phyloP scores from a whole-genome alignment of 1,139 yeast species.

The Pneumocystis carinii region DNA sequence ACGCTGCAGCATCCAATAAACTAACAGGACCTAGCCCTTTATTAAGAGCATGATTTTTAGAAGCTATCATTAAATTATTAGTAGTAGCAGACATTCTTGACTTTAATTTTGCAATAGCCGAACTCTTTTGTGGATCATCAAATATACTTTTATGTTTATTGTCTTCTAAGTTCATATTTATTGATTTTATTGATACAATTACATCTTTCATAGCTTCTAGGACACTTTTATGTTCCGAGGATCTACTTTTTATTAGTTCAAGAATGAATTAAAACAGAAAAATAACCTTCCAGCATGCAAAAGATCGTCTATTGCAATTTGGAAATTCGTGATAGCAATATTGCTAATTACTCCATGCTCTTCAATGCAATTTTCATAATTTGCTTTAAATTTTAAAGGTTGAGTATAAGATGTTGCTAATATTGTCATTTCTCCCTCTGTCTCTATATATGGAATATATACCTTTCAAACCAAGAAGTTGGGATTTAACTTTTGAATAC shows the following conservation, averaged over 20 bases:
- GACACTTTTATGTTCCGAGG: constrained; percentile 15
- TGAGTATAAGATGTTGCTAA: not conserved
- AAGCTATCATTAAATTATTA: constrained; percentile 61
- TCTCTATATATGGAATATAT: not conserved
- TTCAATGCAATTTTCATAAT: constrained; percentile 10
- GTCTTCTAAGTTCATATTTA: constrained; percentile 28
- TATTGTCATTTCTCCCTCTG: not conserved
- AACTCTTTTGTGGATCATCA: not conserved
- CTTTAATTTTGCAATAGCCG: constrained; percentile 14
- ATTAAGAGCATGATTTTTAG: constrained; percentile 61
- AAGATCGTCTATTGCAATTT: constrained; percentile 24
- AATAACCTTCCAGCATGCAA: constrained; percentile 19
- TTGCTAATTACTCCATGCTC: constrained; percentile 19
- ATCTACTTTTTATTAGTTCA: not conserved
- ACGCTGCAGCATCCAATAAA: constrained; percentile 61
- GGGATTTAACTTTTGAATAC: constrained; percentile 15
- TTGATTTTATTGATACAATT: constrained; percentile 24
- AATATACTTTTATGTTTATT: constrained; percentile 19
- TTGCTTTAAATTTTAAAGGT: not conserved
- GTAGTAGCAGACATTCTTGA: constrained; percentile 42
- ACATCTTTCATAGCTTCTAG: constrained; percentile 24
- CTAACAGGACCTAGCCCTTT: constrained; percentile 52
- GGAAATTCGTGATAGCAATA: constrained; percentile 20
- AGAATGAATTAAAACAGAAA: not conserved
- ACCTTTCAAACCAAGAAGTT: constrained; percentile 5